Conservation (phyloP, 2,329 filamentous ascomycete genomes). For the Colletotrichum sansevieriae region DNA sequence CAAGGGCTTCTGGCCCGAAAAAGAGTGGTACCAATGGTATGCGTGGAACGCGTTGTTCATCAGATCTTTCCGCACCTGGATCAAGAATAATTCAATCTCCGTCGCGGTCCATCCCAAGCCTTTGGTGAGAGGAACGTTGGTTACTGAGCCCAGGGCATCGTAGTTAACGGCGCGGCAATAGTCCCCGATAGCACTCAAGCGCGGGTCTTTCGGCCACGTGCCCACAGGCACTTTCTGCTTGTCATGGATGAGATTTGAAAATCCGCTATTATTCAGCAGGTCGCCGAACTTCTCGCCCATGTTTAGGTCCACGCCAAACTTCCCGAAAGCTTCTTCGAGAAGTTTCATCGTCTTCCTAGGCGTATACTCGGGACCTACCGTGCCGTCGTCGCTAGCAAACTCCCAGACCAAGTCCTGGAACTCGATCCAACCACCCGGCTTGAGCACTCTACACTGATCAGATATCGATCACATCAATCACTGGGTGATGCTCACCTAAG, state of each 20-base stretch:
- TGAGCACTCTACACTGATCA: not conserved
- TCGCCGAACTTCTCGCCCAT: conserved; percentile 39
- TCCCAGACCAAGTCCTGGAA: conserved; percentile 50
- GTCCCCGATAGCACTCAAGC: conserved; percentile 55
- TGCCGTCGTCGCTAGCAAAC: conserved; percentile 47
- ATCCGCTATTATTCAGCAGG: conserved; percentile 44
- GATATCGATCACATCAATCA: not conserved
- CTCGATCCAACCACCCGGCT: conserved; percentile 62
- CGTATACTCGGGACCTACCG: conserved; percentile 36
- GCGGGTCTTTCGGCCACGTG: conserved; percentile 56
- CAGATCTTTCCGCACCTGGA: conserved; percentile 7
- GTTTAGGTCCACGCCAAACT: conserved; percentile 44
- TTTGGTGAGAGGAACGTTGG: conserved; percentile 13
- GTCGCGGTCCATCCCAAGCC: conserved; percentile 16
- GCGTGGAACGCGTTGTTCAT: not conserved
- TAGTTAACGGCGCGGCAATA: conserved; percentile 33
- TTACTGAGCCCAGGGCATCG: not conserved
- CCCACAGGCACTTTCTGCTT: conserved; percentile 54
- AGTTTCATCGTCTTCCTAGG: conserved; percentile 1
- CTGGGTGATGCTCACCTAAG: conserved; percentile 43
- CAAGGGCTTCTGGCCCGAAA: not conserved
- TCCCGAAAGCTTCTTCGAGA: conserved; percentile 42
- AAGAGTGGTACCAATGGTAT: conserved; percentile 1
- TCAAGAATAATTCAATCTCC: conserved; percentile 19
- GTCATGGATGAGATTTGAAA: conserved; percentile 46